Evolutionary conservation across 148 eudicot species (phyloP).

Genomic region (Fallopia convolvulus): DNA sequence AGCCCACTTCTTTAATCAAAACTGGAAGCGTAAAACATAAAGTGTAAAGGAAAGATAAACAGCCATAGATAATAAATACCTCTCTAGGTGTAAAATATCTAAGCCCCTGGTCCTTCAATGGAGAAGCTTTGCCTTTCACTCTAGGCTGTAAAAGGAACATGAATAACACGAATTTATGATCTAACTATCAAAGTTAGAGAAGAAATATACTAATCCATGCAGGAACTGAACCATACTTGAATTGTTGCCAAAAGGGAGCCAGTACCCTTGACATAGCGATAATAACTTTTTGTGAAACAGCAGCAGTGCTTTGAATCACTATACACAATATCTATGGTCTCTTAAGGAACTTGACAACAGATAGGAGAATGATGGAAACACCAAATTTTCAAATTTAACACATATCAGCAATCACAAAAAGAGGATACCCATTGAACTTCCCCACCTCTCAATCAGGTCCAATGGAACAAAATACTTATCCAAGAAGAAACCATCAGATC

Average conservation of each 20-base stretch:
- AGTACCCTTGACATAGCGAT: conserved; percentile 93
- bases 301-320: conserved; percentile 88
- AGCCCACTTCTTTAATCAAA: background rate
- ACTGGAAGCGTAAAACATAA: conserved; percentile 9
- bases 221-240: conserved; percentile 35
- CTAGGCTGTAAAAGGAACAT: conserved; percentile 39
- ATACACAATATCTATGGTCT: conserved; percentile 65
- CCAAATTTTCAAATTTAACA: background rate
- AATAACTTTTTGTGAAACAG: conserved; percentile 96
- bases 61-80: conserved; percentile 35
- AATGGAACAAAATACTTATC: conserved; percentile 57
- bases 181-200: background rate
- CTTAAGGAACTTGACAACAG: conserved; percentile 19
- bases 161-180: background rate
- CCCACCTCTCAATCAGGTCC: conserved; percentile 76
- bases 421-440: conserved; percentile 98
- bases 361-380: background rate
- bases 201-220: background rate
- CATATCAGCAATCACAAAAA: background rate
- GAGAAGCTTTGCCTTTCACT: conserved; percentile 35
- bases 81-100: conserved; percentile 95
- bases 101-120: conserved; percentile 52
- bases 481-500: conserved; percentile 24
- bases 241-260: conserved; percentile 91
- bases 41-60: background rate